Evolutionary conservation across 257 asterid genomes (phyloP).

Genomic region (Rauvolfia tetraphylla): DNA sequence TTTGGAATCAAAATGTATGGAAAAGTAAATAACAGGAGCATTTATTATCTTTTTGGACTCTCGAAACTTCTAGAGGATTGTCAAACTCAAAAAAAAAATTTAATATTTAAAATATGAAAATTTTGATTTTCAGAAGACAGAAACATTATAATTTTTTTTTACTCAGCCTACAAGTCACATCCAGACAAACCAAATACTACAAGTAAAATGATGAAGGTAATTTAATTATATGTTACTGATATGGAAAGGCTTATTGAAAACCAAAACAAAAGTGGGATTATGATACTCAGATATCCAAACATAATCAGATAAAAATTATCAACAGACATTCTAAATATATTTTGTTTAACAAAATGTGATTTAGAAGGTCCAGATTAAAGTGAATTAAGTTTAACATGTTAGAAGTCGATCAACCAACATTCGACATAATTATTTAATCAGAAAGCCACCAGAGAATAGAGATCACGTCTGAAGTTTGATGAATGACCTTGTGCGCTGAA

Average conservation of each 20-base stretch:
- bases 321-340: neutral
- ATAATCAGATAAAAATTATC: neutral
- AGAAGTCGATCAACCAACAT: neutral
- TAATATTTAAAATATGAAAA: neutral
- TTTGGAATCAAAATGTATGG: neutral
- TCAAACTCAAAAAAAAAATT: neutral
- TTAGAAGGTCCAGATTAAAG: neutral
- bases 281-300: neutral
- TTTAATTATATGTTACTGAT: neutral
- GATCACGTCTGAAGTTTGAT: neutral
- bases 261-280: neutral
- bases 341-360: too few relatives aligned
- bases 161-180: neutral
- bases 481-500: neutral
- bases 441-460: neutral
- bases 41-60: neutral
- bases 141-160: neutral
- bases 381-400: too few relatives aligned
- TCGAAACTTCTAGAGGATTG: neutral
- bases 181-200: neutral
- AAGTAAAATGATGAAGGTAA: neutral
- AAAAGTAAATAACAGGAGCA: neutral
- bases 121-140: neutral
- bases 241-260: neutral
- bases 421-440: neutral